These are phyloP conservation scores for Vitis cinerea DNA, from an alignment of 164 flowering plant species.

Conservation along the genomic window DNA sequence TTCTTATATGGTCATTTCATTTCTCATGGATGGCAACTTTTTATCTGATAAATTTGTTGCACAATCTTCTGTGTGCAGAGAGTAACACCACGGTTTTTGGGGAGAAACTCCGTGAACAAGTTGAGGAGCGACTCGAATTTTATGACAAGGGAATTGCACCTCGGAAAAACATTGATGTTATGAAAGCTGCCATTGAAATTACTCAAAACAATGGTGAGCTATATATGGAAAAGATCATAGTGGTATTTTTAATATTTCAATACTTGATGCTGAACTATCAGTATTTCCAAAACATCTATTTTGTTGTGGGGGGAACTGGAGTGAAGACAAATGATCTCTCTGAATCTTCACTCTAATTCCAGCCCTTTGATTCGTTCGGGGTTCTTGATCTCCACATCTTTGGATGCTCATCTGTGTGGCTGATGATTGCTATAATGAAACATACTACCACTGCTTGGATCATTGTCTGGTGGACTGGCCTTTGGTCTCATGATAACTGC, in stretches of 20 bases:
- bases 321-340: too few relatives aligned
- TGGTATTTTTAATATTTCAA: background rate
- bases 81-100: slow-evolving; percentile 65
- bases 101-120: slow-evolving; percentile 93
- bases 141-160: slow-evolving; percentile 99
- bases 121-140: slow-evolving; percentile 94
- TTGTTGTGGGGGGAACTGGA: too few relatives aligned
- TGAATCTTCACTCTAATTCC: too few relatives aligned
- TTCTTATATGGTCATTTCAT: background rate
- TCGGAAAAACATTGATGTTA: slow-evolving; percentile 91
- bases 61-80: slow-evolving; percentile 37
- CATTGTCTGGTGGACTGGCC: too few relatives aligned
- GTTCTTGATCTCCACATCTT: too few relatives aligned
- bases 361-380: too few relatives aligned
- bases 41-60: background rate
- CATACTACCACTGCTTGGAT: too few relatives aligned
- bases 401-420: too few relatives aligned
- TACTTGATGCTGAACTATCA: background rate
- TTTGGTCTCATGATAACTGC: too few relatives aligned
- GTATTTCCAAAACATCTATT: too few relatives aligned
- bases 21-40: background rate
- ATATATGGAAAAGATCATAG: background rate
- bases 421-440: too few relatives aligned
- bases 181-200: slow-evolving; percentile 77
- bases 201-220: slow-evolving; percentile 41